Evolutionary conservation across 805 yeast species (phyloP), one percentile per base, ranked within the genome.

Genomic region (Martiniozyma abietophila): DNA sequence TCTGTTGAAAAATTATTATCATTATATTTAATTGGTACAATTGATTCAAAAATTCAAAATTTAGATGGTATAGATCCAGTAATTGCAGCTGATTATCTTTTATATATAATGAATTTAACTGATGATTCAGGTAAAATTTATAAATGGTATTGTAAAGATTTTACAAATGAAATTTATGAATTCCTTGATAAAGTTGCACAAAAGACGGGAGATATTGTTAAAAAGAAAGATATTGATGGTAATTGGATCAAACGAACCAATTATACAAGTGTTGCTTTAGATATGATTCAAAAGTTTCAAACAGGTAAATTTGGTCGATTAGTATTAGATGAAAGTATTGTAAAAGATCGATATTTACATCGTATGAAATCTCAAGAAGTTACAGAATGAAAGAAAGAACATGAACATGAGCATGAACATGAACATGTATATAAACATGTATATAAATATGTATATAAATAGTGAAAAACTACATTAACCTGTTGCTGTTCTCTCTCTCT

Each of bases 11-110:
- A 85, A 2, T 83, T 88, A 92, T 60, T 89, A 17, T 69, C 77
- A 3, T 62, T 88, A 25, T 66, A 82, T 1, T 57, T 86, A 14
- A 74, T 80, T 24, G 94, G 94, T 1, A 78, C 92, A 31, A 80
- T 88, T 5, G 75, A 75, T 38, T 61, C 71, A 5, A 67, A 69
- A 11, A 62, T 71, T n/a, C 20, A 34, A 16, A n/a, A 17, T 10
- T n/a, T 34, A 1, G 36, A 36, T 14, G 43, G 38, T 11, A 69
- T 85, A 11, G 96, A 88, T 51, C 94, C 95, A 0, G 75, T 80
- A 4, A 69, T 84, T 21, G 82, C 80, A 35, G 94, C 95, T 1
- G 97, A 89, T 52, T 89, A 80, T 53, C 58, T 89, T 23, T 62
- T 89, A 19, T 92, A 65, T 48, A 58, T 80, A 16, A 59, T 88